A percentile compares a stretch with the other conserved stretches of the same genome.
These are phyloP conservation scores for Dothiorella sarmentorum DNA, from an alignment of 2,329 filamentous ascomycete species.

Conservation along the genomic window DNA sequence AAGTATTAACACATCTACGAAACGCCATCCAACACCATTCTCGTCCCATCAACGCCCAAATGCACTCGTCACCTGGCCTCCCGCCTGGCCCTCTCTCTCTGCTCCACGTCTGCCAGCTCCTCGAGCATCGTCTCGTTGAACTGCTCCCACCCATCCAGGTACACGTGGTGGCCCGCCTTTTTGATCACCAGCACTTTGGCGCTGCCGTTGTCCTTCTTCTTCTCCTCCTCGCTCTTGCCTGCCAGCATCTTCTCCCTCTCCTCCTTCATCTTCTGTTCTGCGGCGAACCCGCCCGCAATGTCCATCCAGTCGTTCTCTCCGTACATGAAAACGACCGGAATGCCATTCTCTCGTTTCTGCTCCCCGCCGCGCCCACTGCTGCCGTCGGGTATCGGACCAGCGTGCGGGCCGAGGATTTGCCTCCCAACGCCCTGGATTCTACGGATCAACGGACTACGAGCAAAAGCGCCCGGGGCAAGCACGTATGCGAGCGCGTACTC, in stretches of 20 bases:
- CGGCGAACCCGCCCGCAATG: slow-evolving; percentile 75
- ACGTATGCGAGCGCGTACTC: slow-evolving; percentile 93
- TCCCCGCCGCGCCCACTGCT: slow-evolving; percentile 27
- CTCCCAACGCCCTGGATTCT: slow-evolving; percentile 83
- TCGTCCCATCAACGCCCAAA: background rate
- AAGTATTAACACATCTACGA: background rate
- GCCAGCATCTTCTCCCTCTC: slow-evolving; percentile 62
- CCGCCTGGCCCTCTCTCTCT: slow-evolving; percentile 29
- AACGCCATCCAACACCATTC: background rate
- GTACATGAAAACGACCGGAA: slow-evolving; percentile 91
- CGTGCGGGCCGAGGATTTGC: slow-evolving; percentile 49
- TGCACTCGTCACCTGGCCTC: slow-evolving; percentile 10
- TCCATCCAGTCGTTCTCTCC: slow-evolving; percentile 99
- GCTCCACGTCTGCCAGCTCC: slow-evolving; percentile 64
- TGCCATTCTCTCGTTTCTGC: slow-evolving; percentile 56
- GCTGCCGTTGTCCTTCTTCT: slow-evolving; percentile 68
- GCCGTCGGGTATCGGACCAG: slow-evolving; percentile 22
- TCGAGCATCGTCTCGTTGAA: slow-evolving; percentile 64
- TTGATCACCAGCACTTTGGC: slow-evolving; percentile 78
- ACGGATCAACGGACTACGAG: slow-evolving; percentile 80
- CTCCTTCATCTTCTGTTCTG: slow-evolving; percentile 73
- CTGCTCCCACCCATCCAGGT: slow-evolving; percentile 66
- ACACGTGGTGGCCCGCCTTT: slow-evolving; percentile 69
- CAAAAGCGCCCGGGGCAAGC: slow-evolving; percentile 89
- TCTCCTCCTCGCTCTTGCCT: slow-evolving; percentile 59